Percentiles rank a stretch among this genome's conserved stretches.
phyloP scores from a whole-genome alignment of 306 rosid species.

The Cucumis melo region DNA sequence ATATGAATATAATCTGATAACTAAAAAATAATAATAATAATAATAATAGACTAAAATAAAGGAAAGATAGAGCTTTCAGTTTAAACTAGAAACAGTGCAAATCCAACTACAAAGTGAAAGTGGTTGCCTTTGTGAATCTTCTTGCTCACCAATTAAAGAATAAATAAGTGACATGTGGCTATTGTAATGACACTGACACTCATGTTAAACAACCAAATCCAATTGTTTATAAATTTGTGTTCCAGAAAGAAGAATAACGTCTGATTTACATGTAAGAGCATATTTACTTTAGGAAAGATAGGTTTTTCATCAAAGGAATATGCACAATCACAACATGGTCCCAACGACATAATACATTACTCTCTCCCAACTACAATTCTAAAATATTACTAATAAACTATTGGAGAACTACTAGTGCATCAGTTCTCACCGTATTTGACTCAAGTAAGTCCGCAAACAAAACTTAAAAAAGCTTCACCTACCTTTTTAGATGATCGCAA shows the following conservation, averaged over 20 bases:
- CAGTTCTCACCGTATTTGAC: background rate
- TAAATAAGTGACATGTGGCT: background rate
- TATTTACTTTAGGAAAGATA: background rate
- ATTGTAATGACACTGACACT: background rate
- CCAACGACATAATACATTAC: background rate
- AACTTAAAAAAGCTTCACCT: slow-evolving; percentile 1
- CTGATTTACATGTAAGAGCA: background rate
- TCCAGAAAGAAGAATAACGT: background rate
- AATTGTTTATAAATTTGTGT: background rate
- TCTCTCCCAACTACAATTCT: background rate
- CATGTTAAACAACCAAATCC: background rate
- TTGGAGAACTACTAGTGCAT: background rate
- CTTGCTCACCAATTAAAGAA: background rate
- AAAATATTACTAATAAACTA: background rate
- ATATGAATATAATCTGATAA: background rate
- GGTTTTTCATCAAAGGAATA: background rate
- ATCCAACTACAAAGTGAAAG: background rate
- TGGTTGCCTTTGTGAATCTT: background rate
- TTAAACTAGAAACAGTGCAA: background rate
- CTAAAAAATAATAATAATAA: background rate
- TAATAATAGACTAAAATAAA: background rate
- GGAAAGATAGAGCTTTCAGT: background rate
- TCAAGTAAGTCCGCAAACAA: background rate
- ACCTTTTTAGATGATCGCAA: slow-evolving; percentile 76
- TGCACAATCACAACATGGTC: background rate